Base-by-base conservation (phyloP, 176 grass and related monocot species). In the Avena insularis region DNA sequence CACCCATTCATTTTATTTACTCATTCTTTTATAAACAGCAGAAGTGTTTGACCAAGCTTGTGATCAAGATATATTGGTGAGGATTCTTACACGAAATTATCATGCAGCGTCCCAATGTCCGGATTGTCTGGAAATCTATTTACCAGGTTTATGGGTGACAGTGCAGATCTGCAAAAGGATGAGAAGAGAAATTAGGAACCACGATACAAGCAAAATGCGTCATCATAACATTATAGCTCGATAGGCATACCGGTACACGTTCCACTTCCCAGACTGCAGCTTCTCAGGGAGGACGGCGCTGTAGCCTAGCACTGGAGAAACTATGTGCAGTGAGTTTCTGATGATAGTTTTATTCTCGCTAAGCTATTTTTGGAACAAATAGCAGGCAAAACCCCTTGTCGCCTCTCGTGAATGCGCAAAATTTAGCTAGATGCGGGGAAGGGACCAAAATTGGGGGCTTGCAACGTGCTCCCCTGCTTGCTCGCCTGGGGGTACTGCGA, bases 281-380 rank as follows among this genome's bases (percentile, higher is more conserved):
- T 94, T 94, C 87, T 97, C 95, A 31, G 95, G 95, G 83, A 97
- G 90, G 74, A 92, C 73, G 40, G 82, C 92, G 70, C 90, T 92
- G 86, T 97, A 97, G 27, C 92, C 92, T 59, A 91, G 86, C 70
- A 35, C 95, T 97, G 92, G 38, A 80, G 45, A n/a, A 83, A 62
- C 3, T 45, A 25, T 2, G 49, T 2, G 75, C 60, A 33, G 55
- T 25, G 58, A 73, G 55, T 69, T 64, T 27, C 36, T 65, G 19
- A 74, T 15, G 33, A 67, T 14, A 71, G 40, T 45, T 9, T 9
- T 66, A 13, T 51, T 58, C 35, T 2, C 79, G 75, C 16, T 16
- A 20, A 51, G 75, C 62, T 21, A 56, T 69, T 48, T 50, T 49
- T 71, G 48, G 81, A 82, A 46, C 1, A 23, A 81, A 73, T 27